Percentiles rank a stretch among this genome's conserved stretches.
phyloP scores from a whole-genome alignment of 2,329 filamentous ascomycete species.

The Peltaster fructicola region DNA sequence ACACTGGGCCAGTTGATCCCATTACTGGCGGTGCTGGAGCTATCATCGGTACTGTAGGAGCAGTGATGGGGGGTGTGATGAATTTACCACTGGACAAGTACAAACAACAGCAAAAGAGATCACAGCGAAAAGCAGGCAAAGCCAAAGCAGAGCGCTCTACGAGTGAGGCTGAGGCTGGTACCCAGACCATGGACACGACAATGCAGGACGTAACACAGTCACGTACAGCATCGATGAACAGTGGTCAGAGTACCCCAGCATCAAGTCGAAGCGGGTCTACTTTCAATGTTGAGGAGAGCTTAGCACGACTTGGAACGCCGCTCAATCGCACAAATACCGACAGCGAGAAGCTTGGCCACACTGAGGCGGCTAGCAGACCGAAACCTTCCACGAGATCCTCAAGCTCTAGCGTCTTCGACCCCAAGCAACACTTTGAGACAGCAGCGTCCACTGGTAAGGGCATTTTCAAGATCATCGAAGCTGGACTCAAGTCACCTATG shows the following conservation, averaged over 20 bases:
- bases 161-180: not conserved
- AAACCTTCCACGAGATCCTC: slow-evolving; percentile 6
- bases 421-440: slow-evolving; percentile 11
- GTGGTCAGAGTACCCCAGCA: slow-evolving; percentile 6
- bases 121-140: slow-evolving; percentile 11
- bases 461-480: slow-evolving; percentile 19
- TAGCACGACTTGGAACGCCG: slow-evolving; percentile 10
- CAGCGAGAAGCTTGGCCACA: slow-evolving; percentile 1
- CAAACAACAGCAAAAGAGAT: slow-evolving; percentile 23
- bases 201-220: too few relatives aligned
- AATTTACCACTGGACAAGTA: slow-evolving; percentile 46
- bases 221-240: not conserved
- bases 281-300: slow-evolving; percentile 17
- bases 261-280: slow-evolving; percentile 10
- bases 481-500: slow-evolving; percentile 53
- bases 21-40: slow-evolving; percentile 61
- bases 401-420: slow-evolving; percentile 3
- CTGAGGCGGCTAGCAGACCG: not conserved
- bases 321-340: slow-evolving; percentile 2
- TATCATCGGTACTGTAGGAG: slow-evolving; percentile 65
- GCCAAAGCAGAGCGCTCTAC: slow-evolving; percentile 5
- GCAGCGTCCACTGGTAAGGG: slow-evolving; percentile 18
- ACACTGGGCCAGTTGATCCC: slow-evolving; percentile 62
- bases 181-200: too few relatives aligned
- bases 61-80: slow-evolving; percentile 65